Percentiles rank a stretch among this genome's conserved stretches.
Conservation (phyloP, 768 basidiomycete genomes). For the Hypholoma sublateritium region DNA sequence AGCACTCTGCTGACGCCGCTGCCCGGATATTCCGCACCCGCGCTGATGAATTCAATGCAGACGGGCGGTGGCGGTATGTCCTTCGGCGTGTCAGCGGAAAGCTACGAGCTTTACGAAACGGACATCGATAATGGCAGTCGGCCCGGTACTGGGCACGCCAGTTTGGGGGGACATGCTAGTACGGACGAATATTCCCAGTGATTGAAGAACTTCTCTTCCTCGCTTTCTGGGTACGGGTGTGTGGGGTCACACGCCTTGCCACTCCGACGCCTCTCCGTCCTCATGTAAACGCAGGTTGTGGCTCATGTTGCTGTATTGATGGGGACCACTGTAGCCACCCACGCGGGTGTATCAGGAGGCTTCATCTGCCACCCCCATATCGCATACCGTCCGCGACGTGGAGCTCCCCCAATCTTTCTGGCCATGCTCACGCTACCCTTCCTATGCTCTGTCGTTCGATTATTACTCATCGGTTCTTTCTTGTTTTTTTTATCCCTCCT, state of each 20-base stretch:
- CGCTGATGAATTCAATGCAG: slow-evolving; percentile 36
- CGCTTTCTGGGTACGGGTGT: background rate
- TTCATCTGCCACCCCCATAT: background rate
- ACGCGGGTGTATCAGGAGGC: background rate
- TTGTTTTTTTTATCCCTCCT: slow-evolving; percentile 8
- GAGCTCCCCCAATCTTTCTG: background rate
- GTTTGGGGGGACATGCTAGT: slow-evolving; percentile 17
- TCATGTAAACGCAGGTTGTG: background rate
- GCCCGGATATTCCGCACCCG: slow-evolving; percentile 50
- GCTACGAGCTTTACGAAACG: slow-evolving; percentile 40
- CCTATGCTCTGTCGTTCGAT: background rate
- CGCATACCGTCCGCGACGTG: background rate
- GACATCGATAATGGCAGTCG: slow-evolving; percentile 21
- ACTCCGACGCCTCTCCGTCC: background rate
- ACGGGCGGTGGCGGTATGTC: slow-evolving; percentile 15
- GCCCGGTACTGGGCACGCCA: slow-evolving; percentile 19
- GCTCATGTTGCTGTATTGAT: background rate
- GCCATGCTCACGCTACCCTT: background rate
- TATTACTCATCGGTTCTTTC: background rate
- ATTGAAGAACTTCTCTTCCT: slow-evolving; percentile 6
- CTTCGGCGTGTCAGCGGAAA: slow-evolving; percentile 22
- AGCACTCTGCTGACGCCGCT: slow-evolving; percentile 76
- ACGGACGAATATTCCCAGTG: slow-evolving; percentile 20
- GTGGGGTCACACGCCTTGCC: slow-evolving; percentile 6
- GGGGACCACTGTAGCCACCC: background rate